A percentile compares a stretch with the other conserved stretches of the same genome.
Conservation (phyloP, 345 rosid species). For the Odontarrhena argentea region DNA sequence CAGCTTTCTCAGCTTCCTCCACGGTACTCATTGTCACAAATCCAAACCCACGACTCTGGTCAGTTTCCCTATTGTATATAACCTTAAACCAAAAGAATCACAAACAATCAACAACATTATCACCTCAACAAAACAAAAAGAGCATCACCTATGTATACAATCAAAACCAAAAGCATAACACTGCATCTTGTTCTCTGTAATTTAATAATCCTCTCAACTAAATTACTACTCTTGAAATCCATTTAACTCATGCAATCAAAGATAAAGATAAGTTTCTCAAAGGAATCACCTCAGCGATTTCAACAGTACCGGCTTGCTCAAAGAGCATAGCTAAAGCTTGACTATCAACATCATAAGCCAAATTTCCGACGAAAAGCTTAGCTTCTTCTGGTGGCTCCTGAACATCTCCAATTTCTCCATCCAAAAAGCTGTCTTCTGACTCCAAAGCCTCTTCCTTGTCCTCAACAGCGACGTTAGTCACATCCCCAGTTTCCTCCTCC, state of each 20-base stretch:
- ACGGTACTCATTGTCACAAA: slow-evolving; percentile 88
- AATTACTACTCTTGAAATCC: neutral
- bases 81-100: slow-evolving; percentile 52
- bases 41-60: slow-evolving; percentile 92
- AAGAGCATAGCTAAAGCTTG: slow-evolving; percentile 79
- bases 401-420: slow-evolving; percentile 17
- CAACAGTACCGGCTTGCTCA: slow-evolving; percentile 89
- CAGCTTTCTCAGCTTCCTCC: slow-evolving; percentile 87
- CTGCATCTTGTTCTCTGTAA: too few species aligned
- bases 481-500: slow-evolving; percentile 45
- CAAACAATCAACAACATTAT: neutral
- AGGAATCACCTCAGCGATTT: slow-evolving; percentile 75
- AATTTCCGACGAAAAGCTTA: slow-evolving; percentile 83
- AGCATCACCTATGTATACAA: neutral
- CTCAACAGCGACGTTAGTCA: slow-evolving; percentile 42
- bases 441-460: slow-evolving; percentile 51
- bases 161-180: neutral
- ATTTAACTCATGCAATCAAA: neutral
- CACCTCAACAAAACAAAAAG: neutral
- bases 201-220: too few species aligned
- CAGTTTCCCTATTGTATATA: slow-evolving; percentile 77
- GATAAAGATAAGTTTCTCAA: too few species aligned
- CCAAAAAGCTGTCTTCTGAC: slow-evolving; percentile 29
- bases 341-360: slow-evolving; percentile 80
- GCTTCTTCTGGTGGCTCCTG: slow-evolving; percentile 79